Base-by-base conservation (phyloP, 2,329 filamentous ascomycete genomes). In the Alternaria angustiovoidea region DNA sequence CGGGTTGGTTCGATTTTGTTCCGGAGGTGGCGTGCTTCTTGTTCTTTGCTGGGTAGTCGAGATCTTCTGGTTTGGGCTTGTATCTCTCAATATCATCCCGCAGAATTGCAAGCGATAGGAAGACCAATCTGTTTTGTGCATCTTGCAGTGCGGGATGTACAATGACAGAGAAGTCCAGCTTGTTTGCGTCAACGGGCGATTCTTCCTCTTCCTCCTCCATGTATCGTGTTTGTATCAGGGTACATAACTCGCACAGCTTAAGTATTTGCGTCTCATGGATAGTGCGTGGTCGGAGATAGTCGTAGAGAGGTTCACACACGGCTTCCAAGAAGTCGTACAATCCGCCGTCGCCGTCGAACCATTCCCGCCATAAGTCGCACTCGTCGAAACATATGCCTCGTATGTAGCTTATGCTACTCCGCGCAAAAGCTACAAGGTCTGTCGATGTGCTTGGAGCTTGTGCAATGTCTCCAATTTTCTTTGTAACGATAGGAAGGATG, bases 121-220 rank as follows among this genome's bases (percentile, higher is more conserved):
- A 91, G 5, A 90, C 88, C 2, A 91, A 82, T 52, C 88, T 82
- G 7, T 86, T 88, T 70, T 91, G 88, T 2, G 88, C 86, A 73
- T 91, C 88, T 77, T 90, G 84, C n/a, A 91, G 75, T 5, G 86
- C 88, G 20, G 88, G 87, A 56, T 88, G 87, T 9, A 90, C 86
- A 41, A 91, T 74, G 42, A 80, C 70, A 2, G 86, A 84, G 68
- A 91, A 91, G 71, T 90, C 87, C 18, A 91, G 81, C 62, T 86
- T 84, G 54, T 81, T 83, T 12, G 79, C 75, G 61, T 87, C 85
- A 20, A 79, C 68, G 9, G 81, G 81, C 54, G 85, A 84, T 6
- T 78, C 73, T 39, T 83, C 81, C 3, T 81, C 80, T 18, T 83
- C 81, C 5, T 81, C 73, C 47, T 86, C 83, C 78, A 89, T 85